Base-by-base conservation (phyloP, 495 filamentous ascomycete species). In the Annulohypoxylon nitens region DNA sequence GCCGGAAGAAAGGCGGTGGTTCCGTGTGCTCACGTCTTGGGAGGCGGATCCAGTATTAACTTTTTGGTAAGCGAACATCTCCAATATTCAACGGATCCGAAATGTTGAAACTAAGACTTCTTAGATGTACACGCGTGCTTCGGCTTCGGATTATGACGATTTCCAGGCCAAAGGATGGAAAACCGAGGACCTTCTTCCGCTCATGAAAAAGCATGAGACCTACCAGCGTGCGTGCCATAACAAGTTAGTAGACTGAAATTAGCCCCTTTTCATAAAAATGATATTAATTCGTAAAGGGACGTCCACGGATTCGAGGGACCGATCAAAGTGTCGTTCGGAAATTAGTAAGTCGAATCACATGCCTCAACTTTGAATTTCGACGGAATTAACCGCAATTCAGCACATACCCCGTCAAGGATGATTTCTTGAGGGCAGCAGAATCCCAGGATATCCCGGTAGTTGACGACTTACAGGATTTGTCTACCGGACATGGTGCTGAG, bases 191-290 rank as follows among this genome's bases (percentile, higher is more conserved):
- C 83, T 94, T 11, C 79, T 95, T 30, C 92, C 93, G 1, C 83
- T 95, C 12, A 94, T 94, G 92, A 92, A 84, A 80, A 94, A 93
- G 83, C 90, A 93, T 73, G 93, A 95, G 82, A 95, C 92, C 0
- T 96, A 95, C 70, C 92, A 94, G 78, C 85, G 92, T 23, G 85
- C 91, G 12, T 90, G 86, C 71, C 93, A 93, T 74, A 93, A 94
- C 63, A 85, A 76, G 82, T 82, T 34, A 75, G 78, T 53, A 36
- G 4, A 34, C 14, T 0, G 23, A 41, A 33, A 7, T 26, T 0
- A 7, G 9, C n/a, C 18, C 51, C 25, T 69, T 34, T 4, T 30
- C 5, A 30, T 4, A 30, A 30, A 39, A 11, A 36, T 62, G 58
- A 1, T 47, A 37, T 64, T 74, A 53, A 73, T 48, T 18, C 36